Conservation (phyloP, 2,329 filamentous ascomycete species). For the Emericellopsis cladophorae region DNA sequence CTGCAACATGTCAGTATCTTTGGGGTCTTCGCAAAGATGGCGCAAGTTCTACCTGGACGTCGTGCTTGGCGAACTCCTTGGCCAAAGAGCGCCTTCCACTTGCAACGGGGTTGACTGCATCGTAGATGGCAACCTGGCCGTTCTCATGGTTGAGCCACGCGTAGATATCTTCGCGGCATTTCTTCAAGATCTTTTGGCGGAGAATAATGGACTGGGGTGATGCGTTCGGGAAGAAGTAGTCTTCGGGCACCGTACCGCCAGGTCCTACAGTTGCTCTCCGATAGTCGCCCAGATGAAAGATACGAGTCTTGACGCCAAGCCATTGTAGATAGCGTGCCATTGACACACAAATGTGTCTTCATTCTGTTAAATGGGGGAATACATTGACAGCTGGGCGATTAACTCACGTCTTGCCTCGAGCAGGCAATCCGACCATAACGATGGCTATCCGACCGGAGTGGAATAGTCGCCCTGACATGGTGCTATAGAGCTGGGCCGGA, state of each 20-base stretch:
- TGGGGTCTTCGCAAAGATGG: not conserved
- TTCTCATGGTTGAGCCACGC: constrained; percentile 94
- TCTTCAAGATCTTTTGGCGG: constrained; percentile 93
- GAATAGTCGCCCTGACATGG: constrained; percentile 91
- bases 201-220: constrained; percentile 86
- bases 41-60: constrained; percentile 56
- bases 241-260: constrained; percentile 76
- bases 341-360: constrained; percentile 76
- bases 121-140: constrained; percentile 95
- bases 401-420: constrained; percentile 82
- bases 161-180: constrained; percentile 94
- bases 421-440: constrained; percentile 88
- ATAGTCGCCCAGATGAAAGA: constrained; percentile 96
- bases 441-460: constrained; percentile 96
- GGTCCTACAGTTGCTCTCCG: constrained; percentile 79
- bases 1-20: constrained; percentile 24
- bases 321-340: constrained; percentile 89
- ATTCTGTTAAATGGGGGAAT: not conserved
- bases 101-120: constrained; percentile 88
- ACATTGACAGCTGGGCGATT: not conserved
- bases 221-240: constrained; percentile 96
- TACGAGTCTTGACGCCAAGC: constrained; percentile 95
- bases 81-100: constrained; percentile 72
- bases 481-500: constrained; percentile 94
- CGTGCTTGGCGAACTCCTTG: constrained; percentile 95